These are phyloP conservation scores for Boletus reticuloceps DNA, from an alignment of 768 basidiomycete species.

Conservation along the genomic window DNA sequence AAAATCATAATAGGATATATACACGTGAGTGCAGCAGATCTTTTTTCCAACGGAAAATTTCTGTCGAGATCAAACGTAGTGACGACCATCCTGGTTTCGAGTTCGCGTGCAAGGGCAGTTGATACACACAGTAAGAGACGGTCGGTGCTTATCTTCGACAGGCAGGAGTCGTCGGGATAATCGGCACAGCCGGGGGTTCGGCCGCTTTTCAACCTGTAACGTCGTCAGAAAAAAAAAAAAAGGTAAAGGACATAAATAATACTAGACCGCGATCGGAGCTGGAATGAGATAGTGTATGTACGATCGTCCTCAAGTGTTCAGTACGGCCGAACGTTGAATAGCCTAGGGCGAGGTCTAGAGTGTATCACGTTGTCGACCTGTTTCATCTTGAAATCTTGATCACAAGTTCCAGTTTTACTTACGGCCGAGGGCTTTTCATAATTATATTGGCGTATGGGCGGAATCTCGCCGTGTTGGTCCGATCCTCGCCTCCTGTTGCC, in stretches of 20 bases:
- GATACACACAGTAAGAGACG: background rate
- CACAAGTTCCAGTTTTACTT: slow-evolving; percentile 3
- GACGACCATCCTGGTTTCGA: slow-evolving; percentile 1
- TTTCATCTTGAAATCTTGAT: slow-evolving; percentile 1
- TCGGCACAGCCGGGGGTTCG: background rate
- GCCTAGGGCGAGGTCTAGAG: background rate
- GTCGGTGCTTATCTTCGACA: background rate
- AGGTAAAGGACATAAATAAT: background rate
- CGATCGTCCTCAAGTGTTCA: background rate
- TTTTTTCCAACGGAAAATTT: background rate
- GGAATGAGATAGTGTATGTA: background rate
- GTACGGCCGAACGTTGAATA: background rate
- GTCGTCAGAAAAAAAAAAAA: background rate
- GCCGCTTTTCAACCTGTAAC: background rate
- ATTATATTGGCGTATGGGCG: background rate
- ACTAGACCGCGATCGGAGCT: slow-evolving; percentile 9
- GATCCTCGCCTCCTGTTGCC: background rate
- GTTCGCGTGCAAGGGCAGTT: background rate
- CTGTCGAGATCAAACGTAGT: slow-evolving; percentile 3
- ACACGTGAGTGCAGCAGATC: background rate
- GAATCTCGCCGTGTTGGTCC: background rate
- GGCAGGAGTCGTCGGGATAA: background rate
- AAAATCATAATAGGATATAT: slow-evolving; percentile 18
- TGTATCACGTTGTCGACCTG: background rate
- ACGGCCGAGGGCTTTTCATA: background rate